phyloP scores from a whole-genome alignment of 2,329 filamentous ascomycete species.

The Colletotrichum sp. region DNA sequence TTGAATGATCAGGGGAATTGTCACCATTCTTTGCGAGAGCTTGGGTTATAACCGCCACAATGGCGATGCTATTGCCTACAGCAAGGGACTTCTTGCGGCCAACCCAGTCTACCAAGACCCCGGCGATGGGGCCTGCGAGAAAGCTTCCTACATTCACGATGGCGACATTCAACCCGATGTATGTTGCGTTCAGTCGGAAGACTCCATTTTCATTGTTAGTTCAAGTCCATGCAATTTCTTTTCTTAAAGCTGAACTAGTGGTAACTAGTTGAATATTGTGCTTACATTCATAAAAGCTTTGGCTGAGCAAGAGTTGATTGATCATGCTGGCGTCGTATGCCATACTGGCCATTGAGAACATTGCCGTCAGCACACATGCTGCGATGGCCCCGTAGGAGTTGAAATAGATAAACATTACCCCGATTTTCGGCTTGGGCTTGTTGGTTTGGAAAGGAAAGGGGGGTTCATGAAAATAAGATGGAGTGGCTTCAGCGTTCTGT shows the following conservation, averaged over 20 bases:
- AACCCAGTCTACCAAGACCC: not conserved
- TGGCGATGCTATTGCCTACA: not conserved
- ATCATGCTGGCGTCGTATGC: not conserved
- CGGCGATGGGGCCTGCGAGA: not conserved
- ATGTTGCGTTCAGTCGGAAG: not conserved
- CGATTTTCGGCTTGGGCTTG: not conserved
- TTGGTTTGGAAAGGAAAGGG: not conserved
- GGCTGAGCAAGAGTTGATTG: not conserved
- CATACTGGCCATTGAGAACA: not conserved
- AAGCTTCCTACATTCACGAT: not conserved
- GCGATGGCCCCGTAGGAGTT: not conserved
- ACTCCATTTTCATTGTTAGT: not conserved
- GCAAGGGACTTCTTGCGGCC: not conserved
- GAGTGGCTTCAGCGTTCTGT: not conserved
- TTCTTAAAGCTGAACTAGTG: not conserved
- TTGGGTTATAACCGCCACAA: not conserved
- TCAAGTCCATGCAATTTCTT: not conserved
- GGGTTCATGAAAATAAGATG: not conserved
- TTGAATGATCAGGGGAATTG: not conserved
- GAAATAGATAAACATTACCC: not conserved
- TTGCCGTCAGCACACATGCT: not conserved
- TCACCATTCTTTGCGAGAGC: not conserved
- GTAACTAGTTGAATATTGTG: not conserved
- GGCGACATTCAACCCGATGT: not conserved
- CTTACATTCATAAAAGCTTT: not conserved